Conservation (phyloP, 2,329 filamentous ascomycete genomes). For the Cytospora leucostoma region DNA sequence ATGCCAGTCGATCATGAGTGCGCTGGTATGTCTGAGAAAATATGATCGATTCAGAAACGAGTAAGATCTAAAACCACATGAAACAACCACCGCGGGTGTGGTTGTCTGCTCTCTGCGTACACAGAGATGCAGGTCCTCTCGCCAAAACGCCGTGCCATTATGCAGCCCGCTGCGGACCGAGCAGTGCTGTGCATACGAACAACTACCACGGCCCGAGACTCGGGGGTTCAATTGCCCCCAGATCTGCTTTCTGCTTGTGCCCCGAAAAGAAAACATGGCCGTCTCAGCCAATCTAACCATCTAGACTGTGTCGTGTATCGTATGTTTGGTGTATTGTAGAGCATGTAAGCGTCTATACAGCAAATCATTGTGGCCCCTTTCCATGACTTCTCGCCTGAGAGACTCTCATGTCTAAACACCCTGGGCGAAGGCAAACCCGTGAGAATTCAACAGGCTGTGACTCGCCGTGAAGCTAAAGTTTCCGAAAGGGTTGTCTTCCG, state of each 20-base stretch:
- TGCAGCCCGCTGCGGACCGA: background rate
- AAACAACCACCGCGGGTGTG: background rate
- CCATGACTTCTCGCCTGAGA: background rate
- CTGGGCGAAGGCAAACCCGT: slow-evolving; percentile 23
- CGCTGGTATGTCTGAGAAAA: background rate
- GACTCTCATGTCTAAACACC: background rate
- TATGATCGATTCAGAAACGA: background rate
- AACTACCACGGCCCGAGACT: background rate
- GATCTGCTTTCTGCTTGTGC: background rate
- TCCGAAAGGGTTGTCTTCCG: slow-evolving; percentile 59
- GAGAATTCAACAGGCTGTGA: slow-evolving; percentile 46
- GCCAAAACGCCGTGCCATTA: background rate
- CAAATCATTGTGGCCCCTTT: background rate
- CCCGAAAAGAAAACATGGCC: background rate
- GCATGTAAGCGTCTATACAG: background rate
- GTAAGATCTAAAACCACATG: background rate
- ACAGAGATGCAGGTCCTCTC: background rate
- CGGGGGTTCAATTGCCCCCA: background rate
- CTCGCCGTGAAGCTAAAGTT: slow-evolving; percentile 66
- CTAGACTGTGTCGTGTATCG: background rate
- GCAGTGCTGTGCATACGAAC: background rate
- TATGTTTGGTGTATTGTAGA: background rate
- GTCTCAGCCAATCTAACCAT: background rate
- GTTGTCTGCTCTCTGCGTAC: background rate
- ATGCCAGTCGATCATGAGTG: background rate